Evolutionary conservation across 306 rosid genomes (phyloP), one percentile per base, ranked within the genome.

Genomic region (Vigna reflexopilosa): DNA sequence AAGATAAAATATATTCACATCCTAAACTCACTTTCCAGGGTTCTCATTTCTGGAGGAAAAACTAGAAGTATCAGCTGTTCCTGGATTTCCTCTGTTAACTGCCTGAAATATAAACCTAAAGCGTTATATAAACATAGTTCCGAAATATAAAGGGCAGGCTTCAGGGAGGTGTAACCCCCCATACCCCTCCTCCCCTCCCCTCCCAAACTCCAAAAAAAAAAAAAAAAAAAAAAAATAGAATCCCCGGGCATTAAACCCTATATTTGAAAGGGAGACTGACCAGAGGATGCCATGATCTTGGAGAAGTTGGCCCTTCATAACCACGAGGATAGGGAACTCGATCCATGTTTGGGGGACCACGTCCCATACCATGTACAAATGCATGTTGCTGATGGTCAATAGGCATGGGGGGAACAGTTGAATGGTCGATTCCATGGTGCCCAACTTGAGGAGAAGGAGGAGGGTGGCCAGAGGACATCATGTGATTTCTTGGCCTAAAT

Each of bases 211-310:
- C 22, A 28, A 62, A 15, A 6, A 7, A 40, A 28, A 62, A 8
- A 7, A 15, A 30, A 62, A 32, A 32, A 34, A 0, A 16, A 34
- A 62, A 32, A 32, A 34, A 0, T 8, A 34, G 15, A 50, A 72
- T 20, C 40, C 40, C 32, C 28, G 36, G 24, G 20, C 57, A 51
- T 81, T 59, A 69, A 80, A 82, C 45, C 70, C 69, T 19, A 38
- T 12, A 47, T 20, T 36, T 55, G 42, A 51, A 54, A 49, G 81
- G 51, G 42, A 32, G 54, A 76, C 89, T 72, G 28, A 89, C 93
- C 91, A 79, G 86, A 64, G 89, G 82, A 80, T 86, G 83, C 97
- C 98, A 89, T 3, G 87, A 79, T 84, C 94, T 89, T 67, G 97
- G 97, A 81, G 97, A 93, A 71, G 86, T 80, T 22, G 93, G 85